phyloP scores from a whole-genome alignment of 495 filamentous ascomycete species.

The Lepidopterella palustris region DNA sequence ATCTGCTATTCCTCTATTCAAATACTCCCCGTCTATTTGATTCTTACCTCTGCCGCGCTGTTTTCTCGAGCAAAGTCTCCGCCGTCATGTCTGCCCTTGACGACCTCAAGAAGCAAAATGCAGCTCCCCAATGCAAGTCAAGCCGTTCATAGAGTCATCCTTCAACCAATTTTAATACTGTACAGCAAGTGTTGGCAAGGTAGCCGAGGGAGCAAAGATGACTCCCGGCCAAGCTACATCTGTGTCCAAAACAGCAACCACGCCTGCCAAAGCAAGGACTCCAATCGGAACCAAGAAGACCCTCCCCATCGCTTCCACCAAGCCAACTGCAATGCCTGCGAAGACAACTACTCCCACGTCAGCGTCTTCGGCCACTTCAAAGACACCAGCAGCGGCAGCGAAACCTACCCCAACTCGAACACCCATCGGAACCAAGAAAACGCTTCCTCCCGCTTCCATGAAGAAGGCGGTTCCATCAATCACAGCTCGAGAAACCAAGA shows the following conservation, averaged over 20 bases:
- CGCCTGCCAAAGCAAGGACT: slow-evolving; percentile 7
- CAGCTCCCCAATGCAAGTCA: slow-evolving; percentile 21
- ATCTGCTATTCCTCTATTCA: too few relatives aligned
- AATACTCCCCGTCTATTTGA: too few relatives aligned
- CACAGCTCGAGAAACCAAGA: neutral
- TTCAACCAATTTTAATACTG: neutral
- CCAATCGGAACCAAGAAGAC: slow-evolving; percentile 2
- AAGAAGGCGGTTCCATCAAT: neutral
- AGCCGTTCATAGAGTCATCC: neutral
- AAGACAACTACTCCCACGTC: slow-evolving; percentile 7
- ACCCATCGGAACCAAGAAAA: slow-evolving; percentile 3
- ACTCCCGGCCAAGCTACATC: neutral
- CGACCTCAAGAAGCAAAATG: slow-evolving; percentile 25
- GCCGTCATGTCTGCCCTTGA: slow-evolving; percentile 21
- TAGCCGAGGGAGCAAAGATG: slow-evolving; percentile 3
- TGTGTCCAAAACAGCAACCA: neutral
- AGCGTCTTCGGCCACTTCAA: neutral
- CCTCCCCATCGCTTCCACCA: neutral
- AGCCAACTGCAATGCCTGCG: neutral
- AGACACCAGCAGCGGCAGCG: slow-evolving; percentile 12
- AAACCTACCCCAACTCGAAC: slow-evolving; percentile 1
- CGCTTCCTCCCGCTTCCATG: neutral
- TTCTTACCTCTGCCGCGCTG: neutral
- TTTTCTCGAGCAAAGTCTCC: neutral
- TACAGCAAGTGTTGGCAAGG: slow-evolving; percentile 10